phyloP scores from a whole-genome alignment of 1,284 basidiomycete genomes.

The Malassezia dermatis region DNA sequence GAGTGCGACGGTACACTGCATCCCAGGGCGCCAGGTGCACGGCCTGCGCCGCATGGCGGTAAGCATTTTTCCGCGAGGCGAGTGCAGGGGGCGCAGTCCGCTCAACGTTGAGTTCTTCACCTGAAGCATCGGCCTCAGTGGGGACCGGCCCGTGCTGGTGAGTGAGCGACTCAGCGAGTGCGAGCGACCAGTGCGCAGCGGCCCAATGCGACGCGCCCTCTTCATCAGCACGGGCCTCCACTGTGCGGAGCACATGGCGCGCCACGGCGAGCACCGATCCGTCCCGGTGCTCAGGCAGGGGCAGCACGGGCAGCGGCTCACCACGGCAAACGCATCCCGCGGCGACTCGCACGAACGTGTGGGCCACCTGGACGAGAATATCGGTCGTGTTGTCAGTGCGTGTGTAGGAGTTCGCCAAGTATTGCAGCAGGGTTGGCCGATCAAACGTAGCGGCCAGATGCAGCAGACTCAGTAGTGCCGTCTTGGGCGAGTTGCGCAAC shows the following conservation, averaged over 20 bases:
- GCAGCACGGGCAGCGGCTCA: constrained; percentile 1
- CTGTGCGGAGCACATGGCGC: not conserved
- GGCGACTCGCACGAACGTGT: constrained; percentile 6
- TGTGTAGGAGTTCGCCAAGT: constrained; percentile 2
- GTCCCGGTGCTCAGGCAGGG: not conserved
- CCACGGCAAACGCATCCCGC: not conserved
- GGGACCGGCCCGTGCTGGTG: not conserved
- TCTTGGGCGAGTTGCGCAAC: constrained; percentile 7
- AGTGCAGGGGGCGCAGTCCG: not conserved
- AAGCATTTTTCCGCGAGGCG: not conserved
- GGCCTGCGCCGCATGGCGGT: constrained; percentile 6
- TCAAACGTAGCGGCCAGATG: constrained; percentile 10
- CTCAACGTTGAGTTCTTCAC: not conserved
- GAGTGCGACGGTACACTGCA: constrained; percentile 51
- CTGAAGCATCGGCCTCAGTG: not conserved
- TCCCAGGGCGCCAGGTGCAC: constrained; percentile 46
- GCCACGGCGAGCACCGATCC: constrained; percentile 4
- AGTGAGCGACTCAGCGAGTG: constrained; percentile 1
- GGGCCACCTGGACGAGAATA: constrained; percentile 2
- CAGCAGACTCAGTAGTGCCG: constrained; percentile 9
- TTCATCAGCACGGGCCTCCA: not conserved
- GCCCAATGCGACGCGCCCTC: constrained; percentile 7
- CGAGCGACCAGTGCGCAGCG: not conserved
- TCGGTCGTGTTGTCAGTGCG: constrained; percentile 1
- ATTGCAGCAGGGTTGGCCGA: constrained; percentile 2